Evolutionary conservation across 331 rosid genomes (phyloP), one percentile per base, ranked within the genome.

Genomic region (Malus hybrid): DNA sequence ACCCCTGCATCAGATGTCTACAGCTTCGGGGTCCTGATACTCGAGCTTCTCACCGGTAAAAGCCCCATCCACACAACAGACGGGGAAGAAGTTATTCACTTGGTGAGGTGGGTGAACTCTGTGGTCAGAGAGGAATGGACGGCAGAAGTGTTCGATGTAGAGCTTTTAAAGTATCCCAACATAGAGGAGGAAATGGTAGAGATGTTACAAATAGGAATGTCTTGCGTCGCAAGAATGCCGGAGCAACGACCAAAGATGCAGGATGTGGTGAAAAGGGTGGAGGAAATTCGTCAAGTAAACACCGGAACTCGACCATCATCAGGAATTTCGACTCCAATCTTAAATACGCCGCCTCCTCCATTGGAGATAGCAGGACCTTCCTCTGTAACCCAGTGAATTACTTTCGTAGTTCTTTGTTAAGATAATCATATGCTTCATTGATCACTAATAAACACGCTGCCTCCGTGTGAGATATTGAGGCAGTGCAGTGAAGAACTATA

Each of bases 61-160:
- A 88, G 96, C 9, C 97, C 99, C 0, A 62, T 88, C 56, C 80
- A 86, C 59, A 75, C 85, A 12, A 44, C 84, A 6, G 92, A 85
- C 10, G 84, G 93, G 8, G 96, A 89, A 39, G 93, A 95, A 71
- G 84, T 89, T 56, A 81, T 89, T 15, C 97, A 90, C 79, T 78
- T 95, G 86, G 99, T 95, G 61, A 87, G 98, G 80, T 95, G 99
- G 99, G 99, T 95, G 83, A 90, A 89, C 82, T 89, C 98, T 19
- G 99, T 95, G 71, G 99, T 95, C 1, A 86, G 99, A 57, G 99
- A 95, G 77, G 99, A 95, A 84, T 95, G 99, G 99, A 95, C 99
- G 7, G 99, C 93, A 7, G 99, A 95, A 79, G 99, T 95, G 69
- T 95, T 95, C 67, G 99, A 92, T 54, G 84, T 92, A 31, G 93